Evolutionary conservation across 2,329 filamentous ascomycete species (phyloP).

Genomic region (Phyllosticta citrichinensis): DNA sequence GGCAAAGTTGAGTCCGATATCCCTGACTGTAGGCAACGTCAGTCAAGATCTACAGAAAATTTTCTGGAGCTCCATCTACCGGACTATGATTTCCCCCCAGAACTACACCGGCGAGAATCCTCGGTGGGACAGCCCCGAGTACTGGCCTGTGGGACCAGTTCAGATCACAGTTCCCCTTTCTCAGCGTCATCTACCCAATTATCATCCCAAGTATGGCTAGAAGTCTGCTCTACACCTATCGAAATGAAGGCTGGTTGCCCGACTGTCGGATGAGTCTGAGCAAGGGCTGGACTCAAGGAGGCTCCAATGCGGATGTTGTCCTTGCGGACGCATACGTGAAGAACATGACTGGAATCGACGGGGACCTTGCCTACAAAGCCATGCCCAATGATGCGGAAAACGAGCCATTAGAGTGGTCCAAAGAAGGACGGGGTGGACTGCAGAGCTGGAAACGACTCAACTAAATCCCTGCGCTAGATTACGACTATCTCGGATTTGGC

Average conservation of each 20-base stretch:
- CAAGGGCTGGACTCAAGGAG: slow-evolving; percentile 66
- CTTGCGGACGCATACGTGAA: slow-evolving; percentile 63
- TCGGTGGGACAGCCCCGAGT: slow-evolving; percentile 34
- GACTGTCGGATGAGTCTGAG: slow-evolving; percentile 71
- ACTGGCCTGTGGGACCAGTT: slow-evolving; percentile 43
- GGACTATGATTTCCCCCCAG: slow-evolving; percentile 36
- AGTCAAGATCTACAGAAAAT: slow-evolving; percentile 27
- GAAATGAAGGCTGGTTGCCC: slow-evolving; percentile 61
- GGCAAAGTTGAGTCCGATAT: slow-evolving; percentile 29
- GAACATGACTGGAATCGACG: slow-evolving; percentile 42
- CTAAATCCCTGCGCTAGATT: slow-evolving; percentile 30
- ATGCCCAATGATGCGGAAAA: slow-evolving; percentile 30
- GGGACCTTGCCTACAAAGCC: slow-evolving; percentile 27
- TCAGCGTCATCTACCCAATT: slow-evolving; percentile 57
- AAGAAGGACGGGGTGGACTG: slow-evolving; percentile 28
- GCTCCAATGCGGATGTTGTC: slow-evolving; percentile 64
- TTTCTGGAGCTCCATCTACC: slow-evolving; percentile 38
- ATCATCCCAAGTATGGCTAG: slow-evolving; percentile 58
- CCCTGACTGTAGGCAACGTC: slow-evolving; percentile 26
- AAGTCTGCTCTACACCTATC: slow-evolving; percentile 62
- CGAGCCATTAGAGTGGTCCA: slow-evolving; percentile 30
- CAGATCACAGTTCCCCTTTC: slow-evolving; percentile 49
- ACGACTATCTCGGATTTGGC: slow-evolving; percentile 33
- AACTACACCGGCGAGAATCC: slow-evolving; percentile 40
- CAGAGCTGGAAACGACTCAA: slow-evolving; percentile 26